Evolutionary conservation across 257 asterid genomes (phyloP).

Genomic region (Haberlea rhodopensis): DNA sequence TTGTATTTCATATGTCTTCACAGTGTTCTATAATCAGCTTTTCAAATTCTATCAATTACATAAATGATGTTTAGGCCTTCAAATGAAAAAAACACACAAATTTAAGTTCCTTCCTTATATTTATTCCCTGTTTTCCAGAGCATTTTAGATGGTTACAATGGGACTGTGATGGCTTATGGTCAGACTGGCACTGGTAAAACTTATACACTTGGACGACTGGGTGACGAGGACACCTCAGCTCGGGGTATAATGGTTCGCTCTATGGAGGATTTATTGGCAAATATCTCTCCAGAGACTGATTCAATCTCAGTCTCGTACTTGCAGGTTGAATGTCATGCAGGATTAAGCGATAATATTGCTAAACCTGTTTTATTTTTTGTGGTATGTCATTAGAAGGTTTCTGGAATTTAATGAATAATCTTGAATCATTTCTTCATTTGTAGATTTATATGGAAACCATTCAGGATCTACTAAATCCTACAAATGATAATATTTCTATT

Average conservation of each 20-base stretch:
- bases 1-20: background rate
- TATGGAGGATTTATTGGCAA: constrained; percentile 91
- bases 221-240: constrained; percentile 96
- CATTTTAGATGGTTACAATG: constrained; percentile 94
- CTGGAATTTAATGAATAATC: constrained; percentile 17
- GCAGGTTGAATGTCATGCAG: constrained; percentile 55
- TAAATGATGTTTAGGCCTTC: background rate
- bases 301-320: constrained; percentile 80
- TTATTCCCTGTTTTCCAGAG: constrained; percentile 47
- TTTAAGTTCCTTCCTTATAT: constrained; percentile 4
- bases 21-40: background rate
- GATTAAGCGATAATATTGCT: constrained; percentile 15
- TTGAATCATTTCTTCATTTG: constrained; percentile 30
- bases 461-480: constrained; percentile 91
- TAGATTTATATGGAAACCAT: constrained; percentile 97
- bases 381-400: constrained; percentile 22
- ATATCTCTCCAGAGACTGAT: constrained; percentile 73
- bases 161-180: constrained; percentile 99
- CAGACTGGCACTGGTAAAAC: constrained; percentile 99
- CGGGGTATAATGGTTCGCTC: constrained; percentile 99
- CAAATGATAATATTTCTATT: constrained; percentile 89
- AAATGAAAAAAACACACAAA: background rate
- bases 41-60: background rate
- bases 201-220: constrained; percentile 91
- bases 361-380: constrained; percentile 12